phyloP scores from a whole-genome alignment of 164 flowering plant genomes.

The Paratinospora sagittata region DNA sequence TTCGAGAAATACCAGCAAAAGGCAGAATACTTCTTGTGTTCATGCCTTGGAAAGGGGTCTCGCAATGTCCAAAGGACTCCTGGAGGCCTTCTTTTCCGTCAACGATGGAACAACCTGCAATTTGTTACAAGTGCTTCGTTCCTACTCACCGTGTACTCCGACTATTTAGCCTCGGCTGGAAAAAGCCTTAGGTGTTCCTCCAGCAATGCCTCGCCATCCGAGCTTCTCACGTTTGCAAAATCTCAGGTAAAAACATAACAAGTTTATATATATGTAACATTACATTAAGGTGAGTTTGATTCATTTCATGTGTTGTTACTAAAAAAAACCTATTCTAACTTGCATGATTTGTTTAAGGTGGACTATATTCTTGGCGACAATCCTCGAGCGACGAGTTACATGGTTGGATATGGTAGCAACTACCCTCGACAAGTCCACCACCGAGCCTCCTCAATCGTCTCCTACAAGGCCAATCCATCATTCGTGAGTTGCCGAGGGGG shows the following conservation, averaged over 20 bases:
- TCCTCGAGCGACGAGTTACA: conserved; percentile 83
- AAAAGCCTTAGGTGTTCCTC: conserved; percentile 42
- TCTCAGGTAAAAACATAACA: conserved; percentile 51
- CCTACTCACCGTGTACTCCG: conserved; percentile 72
- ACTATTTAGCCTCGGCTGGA: conserved; percentile 54
- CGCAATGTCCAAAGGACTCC: conserved; percentile 68
- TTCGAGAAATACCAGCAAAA: conserved; percentile 56
- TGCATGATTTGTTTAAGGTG: conserved; percentile 33
- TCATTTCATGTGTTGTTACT: no score
- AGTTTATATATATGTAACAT: no score
- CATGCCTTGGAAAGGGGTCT: conserved; percentile 64
- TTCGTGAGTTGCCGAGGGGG: conserved; percentile 77
- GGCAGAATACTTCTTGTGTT: conserved; percentile 82
- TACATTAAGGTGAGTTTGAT: no score
- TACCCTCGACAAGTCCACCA: conserved; percentile 72
- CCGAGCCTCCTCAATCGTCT: conserved; percentile 72
- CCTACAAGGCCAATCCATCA: conserved; percentile 42
- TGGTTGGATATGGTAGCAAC: conserved; percentile 85
- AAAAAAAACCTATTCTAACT: neutral
- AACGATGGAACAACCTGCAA: conserved; percentile 90
- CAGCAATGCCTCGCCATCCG: conserved; percentile 42
- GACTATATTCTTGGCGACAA: conserved; percentile 90
- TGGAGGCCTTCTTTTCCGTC: conserved; percentile 78
- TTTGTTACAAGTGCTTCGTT: conserved; percentile 83
- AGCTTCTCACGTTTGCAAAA: conserved; percentile 64